A percentile compares a stretch with the other conserved stretches of the same genome.
phyloP scores from a whole-genome alignment of 2,329 filamentous ascomycete species.

The Paraconiothyrium sp. region DNA sequence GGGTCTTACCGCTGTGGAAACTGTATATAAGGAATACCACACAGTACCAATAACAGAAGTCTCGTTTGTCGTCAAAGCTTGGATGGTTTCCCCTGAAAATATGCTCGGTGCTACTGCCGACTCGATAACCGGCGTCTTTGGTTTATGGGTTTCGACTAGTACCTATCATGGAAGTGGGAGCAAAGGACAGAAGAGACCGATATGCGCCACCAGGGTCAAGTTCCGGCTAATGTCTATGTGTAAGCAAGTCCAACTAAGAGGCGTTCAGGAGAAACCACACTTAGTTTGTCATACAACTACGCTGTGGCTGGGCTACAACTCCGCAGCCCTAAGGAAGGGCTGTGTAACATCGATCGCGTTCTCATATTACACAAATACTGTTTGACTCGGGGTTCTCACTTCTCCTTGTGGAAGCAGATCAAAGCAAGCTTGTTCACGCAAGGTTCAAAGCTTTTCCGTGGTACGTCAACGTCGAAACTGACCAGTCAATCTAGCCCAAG shows the following conservation, averaged over 20 bases:
- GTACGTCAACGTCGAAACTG: background rate
- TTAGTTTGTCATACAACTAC: background rate
- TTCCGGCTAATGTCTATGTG: no score
- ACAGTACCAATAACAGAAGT: slow-evolving; percentile 26
- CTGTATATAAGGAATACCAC: slow-evolving; percentile 49
- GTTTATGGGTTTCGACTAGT: no score
- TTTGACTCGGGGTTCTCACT: background rate
- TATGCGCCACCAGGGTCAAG: no score
- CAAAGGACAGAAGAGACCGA: no score
- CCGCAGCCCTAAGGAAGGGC: background rate
- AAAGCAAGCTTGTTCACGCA: background rate
- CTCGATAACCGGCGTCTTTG: no score
- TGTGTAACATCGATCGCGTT: background rate
- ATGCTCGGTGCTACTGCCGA: no score
- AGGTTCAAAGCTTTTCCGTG: background rate
- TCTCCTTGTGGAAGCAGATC: background rate
- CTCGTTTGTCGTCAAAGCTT: slow-evolving; percentile 3
- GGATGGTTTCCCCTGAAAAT: no score
- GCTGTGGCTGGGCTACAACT: background rate
- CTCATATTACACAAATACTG: background rate
- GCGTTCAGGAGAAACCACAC: background rate
- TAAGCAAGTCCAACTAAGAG: no score
- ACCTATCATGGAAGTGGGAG: no score
- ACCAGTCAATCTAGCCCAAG: background rate
- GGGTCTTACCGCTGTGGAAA: slow-evolving; percentile 34